Percentiles rank a stretch among this genome's conserved stretches.
Evolutionary conservation across 192 early-diverging fungal species (phyloP).

Genomic region (Chytriomyces sp.): DNA sequence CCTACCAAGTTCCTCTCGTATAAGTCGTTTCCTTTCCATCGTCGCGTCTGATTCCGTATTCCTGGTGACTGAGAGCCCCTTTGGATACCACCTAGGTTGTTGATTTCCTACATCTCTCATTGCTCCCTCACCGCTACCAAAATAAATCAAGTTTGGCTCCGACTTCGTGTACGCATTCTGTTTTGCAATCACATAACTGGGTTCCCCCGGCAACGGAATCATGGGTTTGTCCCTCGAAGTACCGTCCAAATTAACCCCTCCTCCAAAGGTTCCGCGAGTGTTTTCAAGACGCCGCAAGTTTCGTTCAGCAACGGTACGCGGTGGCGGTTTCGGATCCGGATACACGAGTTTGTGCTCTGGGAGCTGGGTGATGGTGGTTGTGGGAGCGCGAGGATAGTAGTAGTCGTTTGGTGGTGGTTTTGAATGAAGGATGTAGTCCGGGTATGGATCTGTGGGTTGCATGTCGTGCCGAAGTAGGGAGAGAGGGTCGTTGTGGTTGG

Average conservation of each 20-base stretch:
- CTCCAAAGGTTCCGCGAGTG: conserved; percentile 10
- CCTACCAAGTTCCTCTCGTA: conserved; percentile 12
- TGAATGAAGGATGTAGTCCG: background rate
- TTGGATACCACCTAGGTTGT: too few relatives aligned
- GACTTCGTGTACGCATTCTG: too few relatives aligned
- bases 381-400: conserved; percentile 1
- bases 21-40: background rate
- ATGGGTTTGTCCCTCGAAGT: conserved; percentile 1
- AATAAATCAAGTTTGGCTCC: conserved; percentile 13
- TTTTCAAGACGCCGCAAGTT: conserved; percentile 6
- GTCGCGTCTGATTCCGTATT: conserved; percentile 6
- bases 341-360: background rate
- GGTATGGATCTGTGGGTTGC: conserved; percentile 13
- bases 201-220: background rate
- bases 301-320: background rate
- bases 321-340: background rate
- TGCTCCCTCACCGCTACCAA: background rate
- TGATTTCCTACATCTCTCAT: too few relatives aligned
- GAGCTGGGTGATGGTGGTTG: background rate
- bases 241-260: conserved; percentile 14
- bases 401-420: background rate
- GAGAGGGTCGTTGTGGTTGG: conserved; percentile 2
- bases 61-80: too few relatives aligned
- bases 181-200: background rate
- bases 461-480: conserved; percentile 14